Base-by-base conservation (phyloP, 805 yeast species). In the Metschnikowia borealis region DNA sequence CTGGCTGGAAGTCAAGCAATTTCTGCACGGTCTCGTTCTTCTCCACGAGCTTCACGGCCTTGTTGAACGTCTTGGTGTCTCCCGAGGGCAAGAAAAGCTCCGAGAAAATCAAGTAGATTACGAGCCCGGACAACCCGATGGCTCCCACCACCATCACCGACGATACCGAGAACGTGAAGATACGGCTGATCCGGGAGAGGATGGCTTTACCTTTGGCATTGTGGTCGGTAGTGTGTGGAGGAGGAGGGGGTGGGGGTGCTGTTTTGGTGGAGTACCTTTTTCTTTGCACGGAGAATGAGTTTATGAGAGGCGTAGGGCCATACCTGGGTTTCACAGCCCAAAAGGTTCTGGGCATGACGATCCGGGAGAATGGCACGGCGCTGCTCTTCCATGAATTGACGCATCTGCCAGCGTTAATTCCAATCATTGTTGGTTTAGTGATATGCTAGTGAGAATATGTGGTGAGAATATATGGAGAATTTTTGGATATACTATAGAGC, bases 81-180 rank as follows among this genome's bases (percentile, higher is more conserved):
- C 96, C 96, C 1, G 95, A 85, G 8, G 97, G 97, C 44, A 91
- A 79, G 56, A 89, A 82, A 32, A 91, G 70, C 64, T 91, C 97
- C 10, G 85, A 75, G n/a, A 86, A 78, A 20, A 90, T 80, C 54
- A 89, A 76, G 65, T 88, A 91, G 7, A 88, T 74, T 18, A 90
- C 78, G 81, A 51, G 84, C 66, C 42, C 83, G 0, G 92, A 82
- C 7, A 87, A 71, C 14, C 87, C 89, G 2, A 82, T 63, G 2
- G 90, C 90, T 3, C 86, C 88, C 8, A 85, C 58, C 0, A 87
- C 89, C 31, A 87, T 62, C 2, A 79, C 64, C 0, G 88, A 75
- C 3, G 90, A 82, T 7, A 79, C 64, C 6, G 85, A 71, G 54
- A 85, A 85, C 5, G 87, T 81, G 17, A 84, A 70, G 13, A 83